Evolutionary conservation across 2,329 filamentous ascomycete genomes (phyloP).

Genomic region (Aspergillus spinulosporus): DNA sequence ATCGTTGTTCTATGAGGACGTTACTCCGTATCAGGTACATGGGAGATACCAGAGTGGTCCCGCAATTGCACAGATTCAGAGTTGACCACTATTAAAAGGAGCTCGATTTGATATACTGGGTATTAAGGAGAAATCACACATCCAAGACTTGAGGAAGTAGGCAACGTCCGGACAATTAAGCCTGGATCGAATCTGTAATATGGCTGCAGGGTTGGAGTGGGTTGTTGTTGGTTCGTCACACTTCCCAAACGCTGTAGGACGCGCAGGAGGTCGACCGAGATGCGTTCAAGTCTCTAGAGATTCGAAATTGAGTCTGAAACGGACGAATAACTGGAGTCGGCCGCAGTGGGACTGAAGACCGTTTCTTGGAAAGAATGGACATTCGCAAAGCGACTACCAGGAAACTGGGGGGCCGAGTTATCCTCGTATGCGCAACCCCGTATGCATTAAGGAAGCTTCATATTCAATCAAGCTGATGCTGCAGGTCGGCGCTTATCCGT

Average conservation of each 20-base stretch:
- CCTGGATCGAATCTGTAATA: constrained; percentile 1
- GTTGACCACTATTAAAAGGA: constrained; percentile 6
- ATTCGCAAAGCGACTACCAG: background rate
- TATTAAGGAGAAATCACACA: constrained; percentile 24
- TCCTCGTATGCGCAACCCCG: background rate
- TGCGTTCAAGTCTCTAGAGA: background rate
- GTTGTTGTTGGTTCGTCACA: constrained; percentile 1
- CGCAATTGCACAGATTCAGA: background rate
- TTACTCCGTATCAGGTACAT: too few relatives aligned
- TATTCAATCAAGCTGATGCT: background rate
- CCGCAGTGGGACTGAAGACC: background rate
- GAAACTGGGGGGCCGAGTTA: background rate
- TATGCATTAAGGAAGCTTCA: constrained; percentile 2
- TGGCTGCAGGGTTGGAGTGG: constrained; percentile 10
- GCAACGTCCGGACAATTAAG: constrained; percentile 12
- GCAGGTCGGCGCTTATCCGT: background rate
- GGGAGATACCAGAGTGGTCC: background rate
- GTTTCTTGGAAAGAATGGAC: background rate
- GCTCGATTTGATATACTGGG: constrained; percentile 15
- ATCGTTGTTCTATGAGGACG: too few relatives aligned
- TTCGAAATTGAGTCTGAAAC: background rate
- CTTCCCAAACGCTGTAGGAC: constrained; percentile 17
- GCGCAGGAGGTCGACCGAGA: background rate
- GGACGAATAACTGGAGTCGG: background rate
- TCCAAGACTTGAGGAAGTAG: constrained; percentile 15